phyloP scores from a whole-genome alignment of 163 green algal genomes.

The Scenedesmus sp. region DNA sequence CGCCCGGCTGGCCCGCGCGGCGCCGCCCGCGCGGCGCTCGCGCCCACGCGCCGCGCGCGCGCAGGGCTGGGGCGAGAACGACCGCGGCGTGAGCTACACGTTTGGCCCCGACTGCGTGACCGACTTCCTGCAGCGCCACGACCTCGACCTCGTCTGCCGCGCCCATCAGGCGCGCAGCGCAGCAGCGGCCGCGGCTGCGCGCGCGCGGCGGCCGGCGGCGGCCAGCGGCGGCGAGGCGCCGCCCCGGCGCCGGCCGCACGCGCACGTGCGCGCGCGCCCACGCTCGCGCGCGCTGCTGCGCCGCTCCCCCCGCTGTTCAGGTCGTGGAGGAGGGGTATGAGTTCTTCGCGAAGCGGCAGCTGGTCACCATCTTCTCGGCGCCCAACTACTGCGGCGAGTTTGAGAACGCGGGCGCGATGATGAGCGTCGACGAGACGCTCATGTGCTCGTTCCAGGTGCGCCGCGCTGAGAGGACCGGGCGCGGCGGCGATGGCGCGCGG shows the following conservation, averaged over 20 bases:
- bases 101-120: slow-evolving; percentile 96
- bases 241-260: too few species aligned
- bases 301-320: slow-evolving; percentile 55
- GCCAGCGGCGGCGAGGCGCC: background rate
- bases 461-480: too few species aligned
- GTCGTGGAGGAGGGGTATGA: slow-evolving; percentile 99
- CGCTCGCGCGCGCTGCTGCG: too few species aligned
- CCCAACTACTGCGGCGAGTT: slow-evolving; percentile 99
- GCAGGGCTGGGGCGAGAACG: slow-evolving; percentile 97
- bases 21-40: too few species aligned
- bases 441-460: slow-evolving; percentile 99
- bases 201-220: background rate
- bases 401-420: slow-evolving; percentile 99
- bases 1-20: too few species aligned
- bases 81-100: slow-evolving; percentile 98
- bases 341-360: slow-evolving; percentile 98
- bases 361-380: slow-evolving; percentile 99
- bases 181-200: background rate
- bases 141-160: slow-evolving; percentile 98
- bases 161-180: slow-evolving; percentile 89
- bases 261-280: too few species aligned
- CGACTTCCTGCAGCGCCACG: slow-evolving; percentile 97
- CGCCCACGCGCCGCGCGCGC: too few species aligned
- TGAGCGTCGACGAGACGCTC: slow-evolving; percentile 99
- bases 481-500: background rate